Conservation (phyloP, 441 rosid species). For the Euphorbia celastroides region DNA sequence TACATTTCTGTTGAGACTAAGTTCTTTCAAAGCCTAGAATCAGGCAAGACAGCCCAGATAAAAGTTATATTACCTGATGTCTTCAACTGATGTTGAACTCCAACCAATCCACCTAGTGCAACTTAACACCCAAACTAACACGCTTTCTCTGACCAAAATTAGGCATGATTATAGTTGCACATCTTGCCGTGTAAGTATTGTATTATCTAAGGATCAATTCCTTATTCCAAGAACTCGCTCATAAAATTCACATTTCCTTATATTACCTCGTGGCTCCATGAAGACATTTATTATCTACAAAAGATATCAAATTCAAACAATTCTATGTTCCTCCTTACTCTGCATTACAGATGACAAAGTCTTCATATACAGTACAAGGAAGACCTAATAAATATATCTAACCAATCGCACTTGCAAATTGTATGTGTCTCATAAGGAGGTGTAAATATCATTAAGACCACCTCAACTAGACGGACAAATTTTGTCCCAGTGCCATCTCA, state of each 20-base stretch:
- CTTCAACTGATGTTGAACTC: constrained; percentile 9
- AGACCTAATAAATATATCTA: constrained; percentile 5
- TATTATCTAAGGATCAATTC: background rate
- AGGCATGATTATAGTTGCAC: background rate
- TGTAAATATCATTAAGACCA: constrained; percentile 1
- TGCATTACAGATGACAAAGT: background rate
- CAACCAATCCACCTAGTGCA: constrained; percentile 10
- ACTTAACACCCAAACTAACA: background rate
- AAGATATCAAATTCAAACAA: constrained; percentile 1
- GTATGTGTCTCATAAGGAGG: background rate
- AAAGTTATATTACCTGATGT: background rate
- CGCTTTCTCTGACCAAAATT: constrained; percentile 6
- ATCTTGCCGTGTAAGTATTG: background rate
- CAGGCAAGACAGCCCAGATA: constrained; percentile 4
- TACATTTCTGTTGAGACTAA: background rate
- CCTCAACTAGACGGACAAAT: constrained; percentile 10
- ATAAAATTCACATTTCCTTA: background rate
- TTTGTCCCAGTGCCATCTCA: constrained; percentile 13
- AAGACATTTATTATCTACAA: background rate
- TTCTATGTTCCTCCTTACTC: background rate
- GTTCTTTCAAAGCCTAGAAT: background rate
- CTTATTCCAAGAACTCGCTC: background rate
- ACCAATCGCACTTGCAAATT: constrained; percentile 5
- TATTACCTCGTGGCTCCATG: background rate
- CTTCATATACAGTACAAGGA: background rate